Evolutionary conservation across 768 basidiomycete species (phyloP).

Genomic region (Rhodotorula babjevae): DNA sequence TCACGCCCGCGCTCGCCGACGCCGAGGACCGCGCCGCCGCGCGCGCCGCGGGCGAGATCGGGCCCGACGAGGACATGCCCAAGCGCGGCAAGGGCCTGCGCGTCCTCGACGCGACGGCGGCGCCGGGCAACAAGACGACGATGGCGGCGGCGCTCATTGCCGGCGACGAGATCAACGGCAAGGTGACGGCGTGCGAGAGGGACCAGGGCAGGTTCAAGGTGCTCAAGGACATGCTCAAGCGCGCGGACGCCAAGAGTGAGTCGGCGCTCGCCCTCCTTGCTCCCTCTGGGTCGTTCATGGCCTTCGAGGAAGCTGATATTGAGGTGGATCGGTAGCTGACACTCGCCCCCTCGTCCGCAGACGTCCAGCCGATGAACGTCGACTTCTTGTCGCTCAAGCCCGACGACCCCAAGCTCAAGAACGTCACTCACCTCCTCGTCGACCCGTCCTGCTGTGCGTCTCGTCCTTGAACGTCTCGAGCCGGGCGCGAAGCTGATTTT

Average conservation of each 20-base stretch:
- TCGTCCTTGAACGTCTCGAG: not conserved
- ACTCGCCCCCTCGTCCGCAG: slow-evolving; percentile 10
- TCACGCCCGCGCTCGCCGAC: slow-evolving; percentile 58
- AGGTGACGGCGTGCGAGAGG: slow-evolving; percentile 69
- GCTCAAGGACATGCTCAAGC: slow-evolving; percentile 76
- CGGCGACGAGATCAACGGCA: slow-evolving; percentile 62
- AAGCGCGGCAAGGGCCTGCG: slow-evolving; percentile 41
- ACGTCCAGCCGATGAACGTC: slow-evolving; percentile 66
- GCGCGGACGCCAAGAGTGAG: slow-evolving; percentile 66
- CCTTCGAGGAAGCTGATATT: no score
- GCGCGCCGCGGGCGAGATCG: not conserved
- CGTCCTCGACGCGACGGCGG: slow-evolving; percentile 90
- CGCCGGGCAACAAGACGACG: slow-evolving; percentile 96
- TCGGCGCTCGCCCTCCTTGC: not conserved
- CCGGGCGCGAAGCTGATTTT: slow-evolving; percentile 65
- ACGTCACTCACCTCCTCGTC: slow-evolving; percentile 80
- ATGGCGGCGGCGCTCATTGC: slow-evolving; percentile 84
- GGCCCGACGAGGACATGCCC: not conserved
- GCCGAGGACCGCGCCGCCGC: slow-evolving; percentile 14
- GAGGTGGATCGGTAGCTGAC: no score
- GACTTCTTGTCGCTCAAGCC: slow-evolving; percentile 85
- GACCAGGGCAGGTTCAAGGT: slow-evolving; percentile 76
- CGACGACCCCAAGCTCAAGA: slow-evolving; percentile 56
- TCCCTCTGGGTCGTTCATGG: not conserved
- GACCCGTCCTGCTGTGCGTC: slow-evolving; percentile 91